Evolutionary conservation across 441 rosid species (phyloP), one percentile per base, ranked within the genome.

Genomic region (Isatis lusitanica): DNA sequence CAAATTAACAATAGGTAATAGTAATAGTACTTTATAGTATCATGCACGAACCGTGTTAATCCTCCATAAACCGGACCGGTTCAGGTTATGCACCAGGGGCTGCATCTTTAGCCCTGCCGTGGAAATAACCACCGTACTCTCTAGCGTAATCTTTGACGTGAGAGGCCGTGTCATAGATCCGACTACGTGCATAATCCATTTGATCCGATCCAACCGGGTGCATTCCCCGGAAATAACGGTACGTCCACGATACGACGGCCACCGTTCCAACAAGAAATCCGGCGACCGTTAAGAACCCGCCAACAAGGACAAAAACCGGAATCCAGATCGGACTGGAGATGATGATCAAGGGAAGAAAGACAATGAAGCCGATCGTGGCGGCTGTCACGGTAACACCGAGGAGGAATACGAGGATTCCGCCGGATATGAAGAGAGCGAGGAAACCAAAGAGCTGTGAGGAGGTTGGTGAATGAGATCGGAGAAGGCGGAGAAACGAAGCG

Each of bases 121-220:
- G 96, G 83, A 87, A 79, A 73, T 87, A 88, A 68, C 94, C 97
- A 30, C 97, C 94, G 43, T 88, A 93, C 56, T 88, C 98, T 36
- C 87, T 84, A 1, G 95, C 96, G 59, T 87, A 87, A 63, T 89
- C 98, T 87, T 94, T 90, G 13, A 89, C 91, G 57, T 90, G 91
- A 68, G 82, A 83, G 2, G 98, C 97, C 53, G 96, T 91, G 50
- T 91, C 93, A 61, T 82, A 90, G 61, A 94, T 86, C 76, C 93
- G 76, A 72, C 62, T 85, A 65, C 94, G 72, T 0, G 96, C 99
- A 56, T 89, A 88, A 50, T 86, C 94, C 4, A 88, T 78, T 75
- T 83, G 84, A 24, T 83, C 87, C 38, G 94, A 84, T 10, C 97
- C 98, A 2, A 86, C 86, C 13, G 93, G 99, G 46, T 85, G 79